Evolutionary conservation across 2,329 filamentous ascomycete species (phyloP).

Genomic region (Hypoxylon sp.): DNA sequence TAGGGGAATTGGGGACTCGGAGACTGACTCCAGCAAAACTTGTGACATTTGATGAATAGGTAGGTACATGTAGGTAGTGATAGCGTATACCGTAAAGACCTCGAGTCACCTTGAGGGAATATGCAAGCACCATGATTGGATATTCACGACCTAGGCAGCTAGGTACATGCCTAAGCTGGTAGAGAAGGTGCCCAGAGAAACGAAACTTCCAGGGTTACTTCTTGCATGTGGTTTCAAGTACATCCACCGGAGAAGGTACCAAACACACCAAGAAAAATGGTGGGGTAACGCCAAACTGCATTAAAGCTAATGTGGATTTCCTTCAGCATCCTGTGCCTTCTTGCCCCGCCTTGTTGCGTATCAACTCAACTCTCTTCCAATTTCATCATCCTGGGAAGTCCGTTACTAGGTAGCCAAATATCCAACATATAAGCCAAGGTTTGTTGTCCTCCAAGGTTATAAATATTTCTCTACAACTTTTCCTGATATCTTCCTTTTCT

Average conservation of each 20-base stretch:
- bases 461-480: conserved; percentile 17
- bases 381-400: conserved; percentile 38
- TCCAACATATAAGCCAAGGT: conserved; percentile 24
- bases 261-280: conserved; percentile 19
- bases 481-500: conserved; percentile 10
- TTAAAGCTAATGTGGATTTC: conserved; percentile 40
- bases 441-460: conserved; percentile 22
- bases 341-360: conserved; percentile 43
- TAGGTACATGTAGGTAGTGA: background rate
- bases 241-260: conserved; percentile 10
- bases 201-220: too few species aligned
- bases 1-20: conserved; percentile 19
- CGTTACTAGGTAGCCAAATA: conserved; percentile 9
- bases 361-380: conserved; percentile 36
- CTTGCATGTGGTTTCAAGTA: conserved; percentile 41
- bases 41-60: conserved; percentile 17
- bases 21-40: background rate
- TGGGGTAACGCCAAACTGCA: conserved; percentile 40
- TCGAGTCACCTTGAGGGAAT: conserved; percentile 16
- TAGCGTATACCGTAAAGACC: background rate
- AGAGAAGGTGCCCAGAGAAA: conserved; percentile 6
- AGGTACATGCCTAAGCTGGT: conserved; percentile 13
- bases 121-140: conserved; percentile 30
- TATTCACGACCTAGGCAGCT: conserved; percentile 21
- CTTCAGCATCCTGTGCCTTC: conserved; percentile 16